Evolutionary conservation across 352 stramenopile genomes (phyloP), one percentile per base, ranked within the genome.

Genomic region (Pythium periplocum): DNA sequence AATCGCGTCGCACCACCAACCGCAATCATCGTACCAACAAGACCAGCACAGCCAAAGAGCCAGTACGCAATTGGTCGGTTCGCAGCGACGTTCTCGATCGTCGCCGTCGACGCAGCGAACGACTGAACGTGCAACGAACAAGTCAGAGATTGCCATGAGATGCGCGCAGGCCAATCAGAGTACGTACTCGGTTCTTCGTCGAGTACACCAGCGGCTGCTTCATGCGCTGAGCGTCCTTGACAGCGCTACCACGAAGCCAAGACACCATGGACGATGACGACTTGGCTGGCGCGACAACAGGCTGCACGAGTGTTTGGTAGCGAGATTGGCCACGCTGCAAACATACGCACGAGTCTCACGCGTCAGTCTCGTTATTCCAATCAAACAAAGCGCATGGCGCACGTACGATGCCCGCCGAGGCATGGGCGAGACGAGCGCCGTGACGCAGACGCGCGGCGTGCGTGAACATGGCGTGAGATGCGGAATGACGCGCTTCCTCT

Each of bases 21-120:
- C 7, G 96, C 95, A 43, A 99, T 97, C 95, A 99, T 99, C 31
- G 89, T 88, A 17, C 96, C 89, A 0, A 99, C 96, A 35, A 98
- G 68, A 2, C 75, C 89, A 4, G 90, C 95, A n/a, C 90, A 97
- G 37, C 88, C 89, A 31, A 99, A 86, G 34, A 99, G 85, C 96
- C 96, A 99, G 66, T 91, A 97, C 9, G 79, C 95, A 2, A 98
- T 57, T 7, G 87, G 76, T 7, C 86, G 91, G 70, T 94, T 94
- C 3, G 78, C 79, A 5, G 75, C 67, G 39, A 87, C 82, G 48
- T 94, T 91, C 57, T 93, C 82, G 40, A 94, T 83, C 38, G 81
- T 87, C 1, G 81, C 75, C 8, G 68, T 71, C 8, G 74, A 64
- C 0, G 57, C 63, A 6, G 78, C 68, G 42, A 87, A 78, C 58